Evolutionary conservation across 2,329 filamentous ascomycete species (phyloP), one percentile per base, ranked within the genome.

Genomic region (Colletotrichum lupini): DNA sequence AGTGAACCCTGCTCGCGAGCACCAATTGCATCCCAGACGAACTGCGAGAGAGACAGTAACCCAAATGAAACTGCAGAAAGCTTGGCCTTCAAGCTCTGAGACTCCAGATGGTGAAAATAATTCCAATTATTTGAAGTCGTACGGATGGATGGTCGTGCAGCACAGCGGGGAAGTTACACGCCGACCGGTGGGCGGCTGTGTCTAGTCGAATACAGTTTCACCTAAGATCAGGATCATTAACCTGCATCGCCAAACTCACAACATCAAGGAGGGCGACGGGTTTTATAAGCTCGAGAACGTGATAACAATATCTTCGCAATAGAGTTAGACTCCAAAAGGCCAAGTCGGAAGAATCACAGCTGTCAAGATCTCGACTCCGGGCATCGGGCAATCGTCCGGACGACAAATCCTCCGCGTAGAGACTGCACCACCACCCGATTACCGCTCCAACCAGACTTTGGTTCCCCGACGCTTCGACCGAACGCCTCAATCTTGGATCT

Each of bases 331-430:
- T 49, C 1, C 52, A 26, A 5, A 11, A 1, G 5, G 19, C 30
- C 6, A 35, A 22, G 19, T n/a, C 19, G 4, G 35, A n/a, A 22
- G 42, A 19, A 26, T 4, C 28, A 12, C 2, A 46, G 8, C 28
- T 35, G n/a, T 26, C 22, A 30, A 55, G 22, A 32, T 19, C 30
- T 59, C 32, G 28, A 63, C 32, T 52, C 53, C 71, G 71, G 71
- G 71, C 60, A 57, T 73, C 71, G 71, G 71, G 42, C 3, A 35
- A 71, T 71, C 61, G 46, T 22, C 28, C 71, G 71, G 71, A 37
- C 59, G 67, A 26, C 3, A 71, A 16, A 61, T 19, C 16, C 42
- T 49, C 70, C 70, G 60, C 26, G 14, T 22, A 5, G 14, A 42
- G 42, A 30, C 30, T 26, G 64, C 32, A 24, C 32, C 59, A 73